Percentiles rank a stretch among this genome's conserved stretches.
phyloP scores from a whole-genome alignment of 2,329 filamentous ascomycete genomes.

The Pseudocercospora pini-densiflorae region DNA sequence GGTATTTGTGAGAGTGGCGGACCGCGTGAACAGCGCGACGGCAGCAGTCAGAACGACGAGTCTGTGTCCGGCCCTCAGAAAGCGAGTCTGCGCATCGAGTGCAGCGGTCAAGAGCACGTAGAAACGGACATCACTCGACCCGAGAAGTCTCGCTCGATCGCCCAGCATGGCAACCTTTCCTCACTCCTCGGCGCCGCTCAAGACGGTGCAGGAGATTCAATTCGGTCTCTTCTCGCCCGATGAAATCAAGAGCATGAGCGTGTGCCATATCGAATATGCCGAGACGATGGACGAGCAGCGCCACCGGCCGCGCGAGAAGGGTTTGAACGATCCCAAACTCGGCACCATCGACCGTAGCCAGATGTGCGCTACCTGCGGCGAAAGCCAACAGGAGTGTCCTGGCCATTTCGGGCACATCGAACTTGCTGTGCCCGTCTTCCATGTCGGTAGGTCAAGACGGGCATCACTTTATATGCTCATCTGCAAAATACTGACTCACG shows the following conservation, averaged over 20 bases:
- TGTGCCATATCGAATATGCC: conserved; percentile 94
- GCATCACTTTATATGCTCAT: not conserved
- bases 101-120: conserved; percentile 12
- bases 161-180: conserved; percentile 88
- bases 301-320: conserved; percentile 85
- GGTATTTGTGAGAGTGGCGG: conserved; percentile 27
- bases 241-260: conserved; percentile 99
- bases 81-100: conserved; percentile 7
- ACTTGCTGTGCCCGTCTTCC: conserved; percentile 93
- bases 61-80: conserved; percentile 13
- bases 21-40: conserved; percentile 19
- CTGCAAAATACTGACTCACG: conserved; percentile 24
- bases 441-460: conserved; percentile 64
- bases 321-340: conserved; percentile 92
- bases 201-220: conserved; percentile 98
- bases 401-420: conserved; percentile 99
- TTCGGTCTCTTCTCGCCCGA: conserved; percentile 97
- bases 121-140: conserved; percentile 6
- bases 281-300: conserved; percentile 99
- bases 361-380: conserved; percentile 94
- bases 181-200: conserved; percentile 92
- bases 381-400: conserved; percentile 93
- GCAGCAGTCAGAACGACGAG: conserved; percentile 8
- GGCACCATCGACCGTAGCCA: conserved; percentile 95
- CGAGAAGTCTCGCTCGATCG: conserved; percentile 34